A percentile compares a stretch with the other conserved stretches of the same genome.
These are phyloP conservation scores for Didymella glomerata DNA, from an alignment of 2,329 filamentous ascomycete species.

Conservation along the genomic window DNA sequence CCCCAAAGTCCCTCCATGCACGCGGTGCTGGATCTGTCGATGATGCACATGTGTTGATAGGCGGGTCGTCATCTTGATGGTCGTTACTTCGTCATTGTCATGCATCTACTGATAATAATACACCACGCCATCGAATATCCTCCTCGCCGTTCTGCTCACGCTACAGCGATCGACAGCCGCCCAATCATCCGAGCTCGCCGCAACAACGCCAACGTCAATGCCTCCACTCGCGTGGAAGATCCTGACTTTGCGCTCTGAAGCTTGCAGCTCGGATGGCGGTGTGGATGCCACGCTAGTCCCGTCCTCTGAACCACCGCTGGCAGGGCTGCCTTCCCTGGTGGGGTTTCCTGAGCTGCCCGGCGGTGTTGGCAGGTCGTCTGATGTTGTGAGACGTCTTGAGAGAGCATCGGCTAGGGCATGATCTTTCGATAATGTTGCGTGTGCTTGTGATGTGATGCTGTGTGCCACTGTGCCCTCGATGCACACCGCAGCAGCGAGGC, in stretches of 20 bases:
- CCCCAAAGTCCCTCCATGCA: too few relatives aligned
- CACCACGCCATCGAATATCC: slow-evolving; percentile 45
- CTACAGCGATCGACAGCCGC: slow-evolving; percentile 36
- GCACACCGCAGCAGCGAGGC: slow-evolving; percentile 40
- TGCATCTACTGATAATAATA: slow-evolving; percentile 31
- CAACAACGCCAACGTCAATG: slow-evolving; percentile 38
- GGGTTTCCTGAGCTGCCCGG: background rate
- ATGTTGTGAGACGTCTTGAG: background rate
- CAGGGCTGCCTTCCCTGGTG: background rate
- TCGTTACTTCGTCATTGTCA: background rate
- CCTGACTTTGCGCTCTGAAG: slow-evolving; percentile 23
- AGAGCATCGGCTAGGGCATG: background rate
- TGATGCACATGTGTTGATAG: too few relatives aligned
- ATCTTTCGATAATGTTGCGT: slow-evolving; percentile 2
- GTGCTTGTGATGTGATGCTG: slow-evolving; percentile 13
- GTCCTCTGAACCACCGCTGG: background rate
- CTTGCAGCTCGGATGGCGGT: slow-evolving; percentile 2
- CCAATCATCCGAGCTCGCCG: slow-evolving; percentile 26
- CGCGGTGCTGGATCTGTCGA: too few relatives aligned
- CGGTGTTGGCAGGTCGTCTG: background rate
- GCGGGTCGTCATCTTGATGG: background rate
- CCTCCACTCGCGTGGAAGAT: slow-evolving; percentile 39
- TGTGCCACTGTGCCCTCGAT: slow-evolving; percentile 41
- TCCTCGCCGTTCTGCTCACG: slow-evolving; percentile 45
- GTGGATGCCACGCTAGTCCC: background rate